A percentile compares a stretch with the other conserved stretches of the same genome.
phyloP scores from a whole-genome alignment of 1,139 yeast genomes.

The Debaryomyces coudertii region DNA sequence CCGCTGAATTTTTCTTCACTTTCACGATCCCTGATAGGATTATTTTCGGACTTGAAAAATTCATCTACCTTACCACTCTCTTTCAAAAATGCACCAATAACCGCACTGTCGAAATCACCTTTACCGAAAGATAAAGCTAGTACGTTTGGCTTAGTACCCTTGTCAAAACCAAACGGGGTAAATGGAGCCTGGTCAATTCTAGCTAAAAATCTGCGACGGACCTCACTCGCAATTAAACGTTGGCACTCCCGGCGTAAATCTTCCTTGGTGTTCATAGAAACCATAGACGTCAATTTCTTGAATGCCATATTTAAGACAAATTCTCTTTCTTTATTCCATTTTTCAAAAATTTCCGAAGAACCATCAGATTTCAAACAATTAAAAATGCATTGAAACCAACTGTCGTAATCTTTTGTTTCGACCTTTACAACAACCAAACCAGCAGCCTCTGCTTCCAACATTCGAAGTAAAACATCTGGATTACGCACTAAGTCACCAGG shows the following conservation, averaged over 20 bases:
- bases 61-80: slow-evolving; percentile 81
- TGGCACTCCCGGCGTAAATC: slow-evolving; percentile 79
- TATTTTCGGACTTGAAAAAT: slow-evolving; percentile 74
- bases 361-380: slow-evolving; percentile 79
- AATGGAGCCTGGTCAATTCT: slow-evolving; percentile 92
- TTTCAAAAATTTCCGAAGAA: slow-evolving; percentile 73
- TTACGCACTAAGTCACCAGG: slow-evolving; percentile 70
- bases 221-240: slow-evolving; percentile 65
- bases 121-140: slow-evolving; percentile 84
- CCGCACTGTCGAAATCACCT: slow-evolving; percentile 85
- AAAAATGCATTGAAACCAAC: slow-evolving; percentile 52
- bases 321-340: slow-evolving; percentile 83
- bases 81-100: slow-evolving; percentile 76
- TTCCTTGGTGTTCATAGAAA: slow-evolving; percentile 80
- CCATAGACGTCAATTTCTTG: slow-evolving; percentile 66
- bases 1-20: slow-evolving; percentile 59
- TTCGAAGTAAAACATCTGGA: slow-evolving; percentile 83
- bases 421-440: slow-evolving; percentile 57
- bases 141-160: slow-evolving; percentile 84
- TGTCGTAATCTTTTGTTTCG: slow-evolving; percentile 44
- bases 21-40: slow-evolving; percentile 63
- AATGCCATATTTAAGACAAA: slow-evolving; percentile 68
- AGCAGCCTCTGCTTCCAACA: slow-evolving; percentile 85
- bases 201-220: slow-evolving; percentile 67
- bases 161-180: slow-evolving; percentile 74